A percentile compares a stretch with the other conserved stretches of the same genome.
Conservation (phyloP, 768 basidiomycete species). For the Hygrocybe punicea region DNA sequence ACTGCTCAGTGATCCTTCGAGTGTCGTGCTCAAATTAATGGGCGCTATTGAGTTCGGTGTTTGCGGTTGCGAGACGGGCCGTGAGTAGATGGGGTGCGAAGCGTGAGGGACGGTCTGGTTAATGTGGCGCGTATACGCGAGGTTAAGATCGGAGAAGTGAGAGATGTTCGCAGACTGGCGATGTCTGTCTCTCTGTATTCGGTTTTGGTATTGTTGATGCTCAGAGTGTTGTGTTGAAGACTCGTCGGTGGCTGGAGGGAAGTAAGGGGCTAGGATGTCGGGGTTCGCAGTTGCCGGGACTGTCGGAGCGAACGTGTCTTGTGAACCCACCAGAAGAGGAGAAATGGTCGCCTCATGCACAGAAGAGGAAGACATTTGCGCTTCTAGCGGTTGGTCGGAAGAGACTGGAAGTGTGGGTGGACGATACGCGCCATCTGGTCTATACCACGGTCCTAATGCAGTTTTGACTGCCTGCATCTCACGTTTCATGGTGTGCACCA, state of each 20-base stretch:
- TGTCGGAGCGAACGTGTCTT: not conserved
- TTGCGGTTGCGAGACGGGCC: constrained; percentile 3
- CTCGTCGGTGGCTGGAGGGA: constrained; percentile 29
- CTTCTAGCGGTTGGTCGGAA: not conserved
- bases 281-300: not conserved
- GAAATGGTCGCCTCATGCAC: not conserved
- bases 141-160: not conserved
- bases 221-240: constrained; percentile 5
- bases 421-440: constrained; percentile 30
- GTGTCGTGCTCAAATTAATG: constrained; percentile 55
- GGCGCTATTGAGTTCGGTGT: constrained; percentile 47
- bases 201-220: not conserved
- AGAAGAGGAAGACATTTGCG: not conserved
- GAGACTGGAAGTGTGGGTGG: not conserved
- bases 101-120: not conserved
- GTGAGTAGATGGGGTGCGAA: not conserved
- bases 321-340: not conserved
- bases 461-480: constrained; percentile 56
- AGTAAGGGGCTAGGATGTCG: constrained; percentile 33
- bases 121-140: not conserved
- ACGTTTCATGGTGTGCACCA: constrained; percentile 46
- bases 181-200: not conserved
- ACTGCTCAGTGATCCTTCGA: constrained; percentile 59
- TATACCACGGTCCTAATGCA: constrained; percentile 67
- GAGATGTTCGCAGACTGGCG: not conserved